Percentiles rank a stretch among this genome's conserved stretches.
Evolutionary conservation across 805 yeast genomes (phyloP).

Genomic region (Clavispora carvajalis): DNA sequence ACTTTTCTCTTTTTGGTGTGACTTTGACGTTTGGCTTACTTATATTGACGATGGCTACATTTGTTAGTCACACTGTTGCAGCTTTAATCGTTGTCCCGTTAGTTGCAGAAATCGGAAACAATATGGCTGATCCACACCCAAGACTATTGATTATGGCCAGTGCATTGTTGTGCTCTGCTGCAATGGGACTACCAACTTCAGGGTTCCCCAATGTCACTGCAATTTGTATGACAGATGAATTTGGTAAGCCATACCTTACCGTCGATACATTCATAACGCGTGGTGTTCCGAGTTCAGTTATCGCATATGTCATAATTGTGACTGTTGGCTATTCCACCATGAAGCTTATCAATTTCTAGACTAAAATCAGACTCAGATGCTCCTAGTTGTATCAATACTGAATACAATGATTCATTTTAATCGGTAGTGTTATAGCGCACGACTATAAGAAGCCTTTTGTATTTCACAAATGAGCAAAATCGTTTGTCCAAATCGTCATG

Average conservation of each 20-base stretch:
- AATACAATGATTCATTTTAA: too few species aligned
- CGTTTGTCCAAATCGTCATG: too few species aligned
- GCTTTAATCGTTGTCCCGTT: constrained; percentile 90
- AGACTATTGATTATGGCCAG: constrained; percentile 65
- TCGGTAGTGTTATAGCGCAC: too few species aligned
- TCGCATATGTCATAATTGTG: constrained; percentile 67
- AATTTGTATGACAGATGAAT: constrained; percentile 86
- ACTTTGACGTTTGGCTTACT: constrained; percentile 61
- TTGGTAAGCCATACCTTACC: constrained; percentile 84
- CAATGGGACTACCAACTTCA: constrained; percentile 96
- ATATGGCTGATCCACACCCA: constrained; percentile 76
- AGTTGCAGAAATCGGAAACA: constrained; percentile 82
- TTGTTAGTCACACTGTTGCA: constrained; percentile 95
- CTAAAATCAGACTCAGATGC: too few species aligned
- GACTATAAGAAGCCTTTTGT: too few species aligned
- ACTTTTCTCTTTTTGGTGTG: constrained; percentile 40
- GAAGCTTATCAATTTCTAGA: constrained; percentile 35
- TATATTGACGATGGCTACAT: constrained; percentile 82
- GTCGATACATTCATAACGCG: constrained; percentile 82
- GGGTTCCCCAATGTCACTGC: constrained; percentile 99
- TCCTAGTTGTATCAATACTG: too few species aligned
- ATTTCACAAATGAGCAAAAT: too few species aligned
- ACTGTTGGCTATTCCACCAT: constrained; percentile 76
- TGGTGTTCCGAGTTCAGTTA: constrained; percentile 83
- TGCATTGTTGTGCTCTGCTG: constrained; percentile 77